Evolutionary conservation across 2,329 filamentous ascomycete genomes (phyloP), one percentile per base, ranked within the genome.

Genomic region (Epichloe brachyelytri): DNA sequence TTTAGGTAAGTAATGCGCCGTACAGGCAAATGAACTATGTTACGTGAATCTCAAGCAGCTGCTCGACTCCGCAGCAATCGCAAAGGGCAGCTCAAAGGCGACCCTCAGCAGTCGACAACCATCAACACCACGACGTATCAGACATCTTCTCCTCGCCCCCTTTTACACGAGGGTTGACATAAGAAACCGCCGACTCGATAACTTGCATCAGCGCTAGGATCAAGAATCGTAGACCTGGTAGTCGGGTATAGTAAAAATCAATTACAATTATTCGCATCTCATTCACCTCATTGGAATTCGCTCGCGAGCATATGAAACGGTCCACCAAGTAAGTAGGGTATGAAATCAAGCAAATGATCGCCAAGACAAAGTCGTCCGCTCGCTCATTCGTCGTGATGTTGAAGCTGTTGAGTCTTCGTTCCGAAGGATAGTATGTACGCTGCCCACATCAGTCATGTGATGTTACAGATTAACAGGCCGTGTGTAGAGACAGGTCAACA

Each of bases 351-450:
- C 5, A 3, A 43, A 15, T 49, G 26, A 15, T 20, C 20, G 43
- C 37, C 37, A 22, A 19, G 20, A 10, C 36, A 12, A 44, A 38
- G 41, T 45, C 46, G 37, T 47, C 30, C 49, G 43, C 37, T 48
- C 38, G 49, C 46, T 43, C 39, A n/a, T 33, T 56, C 48, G 53
- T 52, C 54, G 43, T 53, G 26, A 50, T 48, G 50, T 53, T 53
- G 43, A 50, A 43, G 41, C 41, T 46, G 36, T 47, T 48, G 10
- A 40, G 12, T 44, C 38, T 45, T 43, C 10, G 34, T 45, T 44
- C 22, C 26, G 44, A 54, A 53, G 45, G 33, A 51, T 40, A 55
- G 46, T 49, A 59, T 57, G 49, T 58, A 54, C 49, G 46, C 53
- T 52, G 49, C 53, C 50, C 53, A 48, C 51, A n/a, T 37, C 36